Percentiles rank a stretch among this genome's conserved stretches.
Conservation (phyloP, 2,329 filamentous ascomycete species). For the Penicillium sp. region DNA sequence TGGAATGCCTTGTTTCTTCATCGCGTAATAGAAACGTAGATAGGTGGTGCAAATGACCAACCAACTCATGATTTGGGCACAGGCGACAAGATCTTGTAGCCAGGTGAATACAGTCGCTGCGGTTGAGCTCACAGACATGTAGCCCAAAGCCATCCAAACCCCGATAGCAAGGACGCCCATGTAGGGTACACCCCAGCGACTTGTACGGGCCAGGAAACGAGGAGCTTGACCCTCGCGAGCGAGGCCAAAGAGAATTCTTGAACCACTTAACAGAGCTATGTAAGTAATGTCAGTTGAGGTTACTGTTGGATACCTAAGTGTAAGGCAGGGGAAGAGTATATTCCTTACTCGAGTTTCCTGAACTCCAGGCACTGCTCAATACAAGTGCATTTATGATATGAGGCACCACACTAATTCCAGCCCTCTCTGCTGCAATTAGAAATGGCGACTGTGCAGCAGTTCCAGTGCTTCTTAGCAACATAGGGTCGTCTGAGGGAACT, state of each 20-base stretch:
- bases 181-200: slow-evolving; percentile 57
- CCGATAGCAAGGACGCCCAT: slow-evolving; percentile 55
- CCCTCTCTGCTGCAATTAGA: slow-evolving; percentile 47
- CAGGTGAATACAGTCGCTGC: slow-evolving; percentile 64
- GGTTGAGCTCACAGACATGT: slow-evolving; percentile 60
- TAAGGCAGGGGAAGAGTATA: background rate
- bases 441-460: slow-evolving; percentile 45
- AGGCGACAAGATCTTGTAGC: slow-evolving; percentile 61
- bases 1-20: slow-evolving; percentile 37
- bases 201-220: slow-evolving; percentile 32
- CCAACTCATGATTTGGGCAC: slow-evolving; percentile 53
- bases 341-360: slow-evolving; percentile 39
- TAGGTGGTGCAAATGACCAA: slow-evolving; percentile 58
- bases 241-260: slow-evolving; percentile 39
- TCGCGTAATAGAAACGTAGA: slow-evolving; percentile 53
- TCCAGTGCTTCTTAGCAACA: slow-evolving; percentile 47
- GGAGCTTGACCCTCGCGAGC: slow-evolving; percentile 41
- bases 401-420: slow-evolving; percentile 33
- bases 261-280: slow-evolving; percentile 28
- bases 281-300: background rate
- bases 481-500: slow-evolving; percentile 48
- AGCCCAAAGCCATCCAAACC: slow-evolving; percentile 60
- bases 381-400: slow-evolving; percentile 17
- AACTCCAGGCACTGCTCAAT: slow-evolving; percentile 34
- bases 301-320: background rate